Conservation (phyloP, 495 filamentous ascomycete species). For the Hypoxylon rickii region DNA sequence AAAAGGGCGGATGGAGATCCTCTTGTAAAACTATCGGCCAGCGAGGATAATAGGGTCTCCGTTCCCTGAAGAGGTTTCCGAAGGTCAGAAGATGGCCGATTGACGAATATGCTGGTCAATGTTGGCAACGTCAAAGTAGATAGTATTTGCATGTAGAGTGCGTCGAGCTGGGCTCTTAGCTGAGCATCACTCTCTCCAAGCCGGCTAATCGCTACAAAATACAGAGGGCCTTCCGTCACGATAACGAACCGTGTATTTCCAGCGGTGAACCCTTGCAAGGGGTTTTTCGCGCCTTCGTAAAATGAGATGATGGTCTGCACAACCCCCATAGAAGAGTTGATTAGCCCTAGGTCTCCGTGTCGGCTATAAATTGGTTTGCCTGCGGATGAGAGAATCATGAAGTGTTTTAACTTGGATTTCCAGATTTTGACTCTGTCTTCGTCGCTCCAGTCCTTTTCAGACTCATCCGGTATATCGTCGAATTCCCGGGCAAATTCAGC, state of each 20-base stretch:
- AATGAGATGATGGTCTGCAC: conserved; percentile 98
- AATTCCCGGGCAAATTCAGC: conserved; percentile 77
- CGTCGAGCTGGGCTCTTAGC: conserved; percentile 85
- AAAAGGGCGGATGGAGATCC: conserved; percentile 89
- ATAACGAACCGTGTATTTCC: conserved; percentile 84
- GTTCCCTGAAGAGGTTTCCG: conserved; percentile 92
- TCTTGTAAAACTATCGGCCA: conserved; percentile 91
- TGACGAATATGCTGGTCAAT: conserved; percentile 85
- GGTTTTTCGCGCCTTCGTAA: conserved; percentile 79
- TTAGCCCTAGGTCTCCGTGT: conserved; percentile 85
- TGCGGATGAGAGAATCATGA: conserved; percentile 91
- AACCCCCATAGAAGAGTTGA: conserved; percentile 93
- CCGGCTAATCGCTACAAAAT: conserved; percentile 89
- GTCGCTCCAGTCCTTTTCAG: conserved; percentile 60
- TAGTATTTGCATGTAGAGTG: conserved; percentile 96
- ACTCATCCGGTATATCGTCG: conserved; percentile 70
- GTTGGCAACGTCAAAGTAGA: conserved; percentile 91
- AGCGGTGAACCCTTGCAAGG: conserved; percentile 79
- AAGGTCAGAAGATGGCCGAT: conserved; percentile 88
- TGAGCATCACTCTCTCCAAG: conserved; percentile 89
- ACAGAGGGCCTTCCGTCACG: conserved; percentile 78
- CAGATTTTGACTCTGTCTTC: conserved; percentile 71
- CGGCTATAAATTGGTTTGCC: conserved; percentile 98
- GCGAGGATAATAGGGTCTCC: conserved; percentile 84
- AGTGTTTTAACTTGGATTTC: conserved; percentile 93